These are phyloP conservation scores for Neopestalotiopsis sp. DNA, from an alignment of 2,329 filamentous ascomycete genomes.

Conservation along the genomic window DNA sequence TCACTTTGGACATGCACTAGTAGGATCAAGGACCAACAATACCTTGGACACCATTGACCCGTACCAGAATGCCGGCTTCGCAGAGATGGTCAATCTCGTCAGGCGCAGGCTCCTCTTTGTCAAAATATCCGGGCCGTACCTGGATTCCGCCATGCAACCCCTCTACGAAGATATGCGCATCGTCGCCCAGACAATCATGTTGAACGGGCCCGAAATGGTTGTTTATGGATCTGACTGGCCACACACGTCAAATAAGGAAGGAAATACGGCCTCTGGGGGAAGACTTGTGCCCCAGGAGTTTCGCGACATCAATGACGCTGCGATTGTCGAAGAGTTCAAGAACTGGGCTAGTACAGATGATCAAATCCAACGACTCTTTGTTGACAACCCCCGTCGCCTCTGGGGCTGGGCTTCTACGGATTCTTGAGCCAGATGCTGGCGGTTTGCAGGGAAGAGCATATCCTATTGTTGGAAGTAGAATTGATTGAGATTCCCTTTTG, in stretches of 20 bases:
- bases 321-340: slow-evolving; percentile 6
- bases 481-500: too few relatives aligned
- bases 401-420: background rate
- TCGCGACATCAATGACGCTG: background rate
- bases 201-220: slow-evolving; percentile 4
- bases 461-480: too few relatives aligned
- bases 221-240: slow-evolving; percentile 8
- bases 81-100: slow-evolving; percentile 8
- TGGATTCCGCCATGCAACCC: background rate
- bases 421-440: background rate
- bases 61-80: background rate
- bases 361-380: slow-evolving; percentile 5
- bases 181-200: slow-evolving; percentile 3
- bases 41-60: slow-evolving; percentile 1
- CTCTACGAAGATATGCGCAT: slow-evolving; percentile 5
- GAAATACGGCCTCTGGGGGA: background rate
- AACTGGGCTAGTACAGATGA: slow-evolving; percentile 4
- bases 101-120: background rate
- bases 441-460: background rate
- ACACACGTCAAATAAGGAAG: background rate
- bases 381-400: slow-evolving; percentile 2
- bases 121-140: slow-evolving; percentile 7
- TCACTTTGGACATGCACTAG: slow-evolving; percentile 1
- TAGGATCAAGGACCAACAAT: slow-evolving; percentile 1
- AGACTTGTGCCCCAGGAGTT: background rate